A percentile compares a stretch with the other conserved stretches of the same genome.
These are phyloP conservation scores for Entomortierella beljakovae DNA, from an alignment of 192 early-diverging fungal species.

Conservation along the genomic window DNA sequence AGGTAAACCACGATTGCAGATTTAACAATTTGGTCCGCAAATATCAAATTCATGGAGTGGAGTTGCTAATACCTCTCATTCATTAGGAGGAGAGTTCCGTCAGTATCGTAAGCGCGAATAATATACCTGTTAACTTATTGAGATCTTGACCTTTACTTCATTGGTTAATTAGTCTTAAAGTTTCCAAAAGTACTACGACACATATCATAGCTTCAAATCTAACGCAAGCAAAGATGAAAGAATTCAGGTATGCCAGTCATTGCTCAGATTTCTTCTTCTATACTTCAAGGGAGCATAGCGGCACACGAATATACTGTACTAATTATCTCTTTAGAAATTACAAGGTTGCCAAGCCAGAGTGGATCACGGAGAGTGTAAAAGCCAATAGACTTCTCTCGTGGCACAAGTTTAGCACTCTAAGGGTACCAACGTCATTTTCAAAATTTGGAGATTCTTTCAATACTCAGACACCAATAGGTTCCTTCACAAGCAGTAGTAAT, in stretches of 20 bases:
- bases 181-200: conserved; percentile 71
- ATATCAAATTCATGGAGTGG: not conserved
- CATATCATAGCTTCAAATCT: conserved; percentile 77
- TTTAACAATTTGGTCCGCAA: conserved; percentile 20
- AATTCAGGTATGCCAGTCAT: conserved; percentile 57
- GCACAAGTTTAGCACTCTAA: conserved; percentile 65
- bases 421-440: conserved; percentile 13
- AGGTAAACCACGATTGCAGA: conserved; percentile 61
- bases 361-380: conserved; percentile 81
- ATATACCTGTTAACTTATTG: not conserved
- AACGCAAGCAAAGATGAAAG: conserved; percentile 73
- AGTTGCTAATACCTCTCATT: not conserved
- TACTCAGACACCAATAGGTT: not conserved
- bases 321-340: conserved; percentile 57
- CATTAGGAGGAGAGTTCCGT: conserved; percentile 35
- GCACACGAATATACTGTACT: no score
- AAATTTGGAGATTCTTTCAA: conserved; percentile 22
- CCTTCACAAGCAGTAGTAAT: not conserved
- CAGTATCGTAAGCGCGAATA: conserved; percentile 26
- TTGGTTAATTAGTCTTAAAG: conserved; percentile 20
- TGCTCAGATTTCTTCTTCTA: not conserved
- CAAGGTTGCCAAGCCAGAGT: conserved; percentile 76
- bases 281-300: no score
- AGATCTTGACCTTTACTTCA: not conserved
- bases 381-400: conserved; percentile 72